Evolutionary conservation across 2,329 filamentous ascomycete genomes (phyloP), one percentile per base, ranked within the genome.

Genomic region (Fusarium sp.): DNA sequence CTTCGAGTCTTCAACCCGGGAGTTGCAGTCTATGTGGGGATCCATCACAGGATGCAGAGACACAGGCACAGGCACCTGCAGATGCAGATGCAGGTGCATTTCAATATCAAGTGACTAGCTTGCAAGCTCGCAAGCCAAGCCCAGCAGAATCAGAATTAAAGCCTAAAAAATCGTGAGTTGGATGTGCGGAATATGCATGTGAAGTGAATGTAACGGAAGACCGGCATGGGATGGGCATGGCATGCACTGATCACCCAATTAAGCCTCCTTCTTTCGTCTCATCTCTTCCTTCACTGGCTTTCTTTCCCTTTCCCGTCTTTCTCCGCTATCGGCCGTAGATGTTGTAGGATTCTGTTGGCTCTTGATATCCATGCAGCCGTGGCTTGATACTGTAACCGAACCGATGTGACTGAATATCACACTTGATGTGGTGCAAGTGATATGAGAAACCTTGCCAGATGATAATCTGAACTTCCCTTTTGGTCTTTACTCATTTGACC

Each of bases 21-120:
- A 30, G 68, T 73, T 38, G 60, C 60, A 73, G 33, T 55, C 52
- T 38, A 45, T 54, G 71, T 73, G 71, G 71, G 13, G 33, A 37
- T 6, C 23, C 23, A 23, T 23, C 23, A 23, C 23, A 23, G 23
- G 23, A 23, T 23, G 23, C 23, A 23, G 23, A 23, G 23, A 23
- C 23, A 23, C 23, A 23, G 23, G 23, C 23, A 23, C 23, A 23
- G 23, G 23, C 23, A 23, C 28, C 28, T 30, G 54, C 54, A 36
- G 30, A 47, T 42, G 49, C 31, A 45, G 53, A 65, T 69, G 59
- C 50, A 61, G 38, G 49, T 57, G 56, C 47, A 51, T 16, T 8
- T 45, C 16, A 23, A 38, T 50, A 51, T 40, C 62, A 56, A 60
- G 55, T 61, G 61, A 50, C 49, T 49, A 60, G 42, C 33, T 51